These are phyloP conservation scores for Collariella sp. DNA, from an alignment of 495 filamentous ascomycete species.

Conservation along the genomic window DNA sequence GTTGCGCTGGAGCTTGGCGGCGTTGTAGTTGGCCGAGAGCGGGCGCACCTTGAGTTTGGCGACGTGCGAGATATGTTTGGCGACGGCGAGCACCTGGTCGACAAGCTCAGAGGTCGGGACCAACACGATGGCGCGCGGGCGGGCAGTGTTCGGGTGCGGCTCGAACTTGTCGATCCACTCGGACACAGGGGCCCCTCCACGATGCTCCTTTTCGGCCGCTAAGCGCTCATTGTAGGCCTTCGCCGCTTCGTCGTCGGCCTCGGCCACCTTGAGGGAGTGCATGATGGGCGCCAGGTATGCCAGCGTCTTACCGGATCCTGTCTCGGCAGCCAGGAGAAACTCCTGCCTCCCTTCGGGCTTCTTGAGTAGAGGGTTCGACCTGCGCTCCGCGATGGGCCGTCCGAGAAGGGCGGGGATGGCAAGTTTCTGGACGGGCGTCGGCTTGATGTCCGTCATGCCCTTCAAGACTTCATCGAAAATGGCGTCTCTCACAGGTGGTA, in stretches of 20 bases:
- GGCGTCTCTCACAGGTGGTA: slow-evolving; percentile 65
- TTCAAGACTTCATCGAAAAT: slow-evolving; percentile 61
- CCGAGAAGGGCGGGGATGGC: slow-evolving; percentile 73
- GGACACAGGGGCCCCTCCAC: slow-evolving; percentile 42
- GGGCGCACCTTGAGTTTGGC: slow-evolving; percentile 73
- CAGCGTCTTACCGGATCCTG: slow-evolving; percentile 92
- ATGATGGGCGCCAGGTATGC: slow-evolving; percentile 79
- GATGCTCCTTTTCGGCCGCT: slow-evolving; percentile 37
- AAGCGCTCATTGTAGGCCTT: slow-evolving; percentile 43
- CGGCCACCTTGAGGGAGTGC: slow-evolving; percentile 72
- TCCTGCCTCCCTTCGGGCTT: slow-evolving; percentile 45
- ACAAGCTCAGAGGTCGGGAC: slow-evolving; percentile 94
- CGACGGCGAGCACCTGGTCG: slow-evolving; percentile 68
- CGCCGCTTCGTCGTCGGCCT: slow-evolving; percentile 51
- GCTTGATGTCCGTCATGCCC: slow-evolving; percentile 59
- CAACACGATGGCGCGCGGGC: slow-evolving; percentile 76
- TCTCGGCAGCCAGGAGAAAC: slow-evolving; percentile 89
- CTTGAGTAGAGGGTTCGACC: background rate
- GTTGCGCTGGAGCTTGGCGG: slow-evolving; percentile 73
- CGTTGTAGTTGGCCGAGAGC: slow-evolving; percentile 66
- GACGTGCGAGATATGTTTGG: slow-evolving; percentile 72
- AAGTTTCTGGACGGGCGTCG: slow-evolving; percentile 81
- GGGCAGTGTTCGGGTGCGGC: slow-evolving; percentile 60
- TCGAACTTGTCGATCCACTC: slow-evolving; percentile 42
- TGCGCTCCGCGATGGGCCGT: slow-evolving; percentile 11